phyloP scores from a whole-genome alignment of 208 protist genomes.

The Vickermania spadyakhi region DNA sequence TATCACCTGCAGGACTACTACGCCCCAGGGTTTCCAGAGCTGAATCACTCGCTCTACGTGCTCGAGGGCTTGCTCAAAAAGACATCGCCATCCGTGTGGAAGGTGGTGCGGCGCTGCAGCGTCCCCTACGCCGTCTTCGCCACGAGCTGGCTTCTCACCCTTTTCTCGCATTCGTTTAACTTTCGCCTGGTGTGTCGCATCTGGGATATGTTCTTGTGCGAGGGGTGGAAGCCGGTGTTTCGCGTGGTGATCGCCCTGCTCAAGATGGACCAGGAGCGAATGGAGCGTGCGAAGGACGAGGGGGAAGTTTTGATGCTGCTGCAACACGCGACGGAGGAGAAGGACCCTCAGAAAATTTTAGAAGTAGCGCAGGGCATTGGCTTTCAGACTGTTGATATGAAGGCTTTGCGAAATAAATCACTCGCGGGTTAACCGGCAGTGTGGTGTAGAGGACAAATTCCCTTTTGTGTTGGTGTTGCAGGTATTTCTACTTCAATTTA shows the following conservation, averaged over 20 bases:
- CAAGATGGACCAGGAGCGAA: slow-evolving; percentile 29
- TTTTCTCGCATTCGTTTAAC: slow-evolving; percentile 81
- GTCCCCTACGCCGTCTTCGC: slow-evolving; percentile 60
- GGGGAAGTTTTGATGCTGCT: slow-evolving; percentile 48
- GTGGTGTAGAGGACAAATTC: too few species aligned
- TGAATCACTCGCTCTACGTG: slow-evolving; percentile 59
- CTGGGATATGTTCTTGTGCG: slow-evolving; percentile 90
- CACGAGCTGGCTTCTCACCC: slow-evolving; percentile 81
- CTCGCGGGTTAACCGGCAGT: too few species aligned
- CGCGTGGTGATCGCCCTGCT: slow-evolving; percentile 76
- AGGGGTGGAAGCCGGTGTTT: slow-evolving; percentile 89
- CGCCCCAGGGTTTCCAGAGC: slow-evolving; percentile 59
- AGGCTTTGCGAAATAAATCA: slow-evolving; percentile 4
- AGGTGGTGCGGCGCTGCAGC: slow-evolving; percentile 18
- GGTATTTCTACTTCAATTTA: too few species aligned
- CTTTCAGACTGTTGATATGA: slow-evolving; percentile 49
- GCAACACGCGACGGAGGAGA: slow-evolving; percentile 50
- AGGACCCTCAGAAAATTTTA: slow-evolving; percentile 40
- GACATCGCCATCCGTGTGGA: slow-evolving; percentile 24
- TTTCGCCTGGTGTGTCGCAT: slow-evolving; percentile 72
- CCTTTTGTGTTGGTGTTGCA: too few species aligned
- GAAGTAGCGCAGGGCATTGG: slow-evolving; percentile 43
- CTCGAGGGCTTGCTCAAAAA: slow-evolving; percentile 50
- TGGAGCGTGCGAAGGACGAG: slow-evolving; percentile 34
- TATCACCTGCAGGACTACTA: slow-evolving; percentile 62